Evolutionary conservation across 257 asterid species (phyloP).

Genomic region (Capsicum chinense): DNA sequence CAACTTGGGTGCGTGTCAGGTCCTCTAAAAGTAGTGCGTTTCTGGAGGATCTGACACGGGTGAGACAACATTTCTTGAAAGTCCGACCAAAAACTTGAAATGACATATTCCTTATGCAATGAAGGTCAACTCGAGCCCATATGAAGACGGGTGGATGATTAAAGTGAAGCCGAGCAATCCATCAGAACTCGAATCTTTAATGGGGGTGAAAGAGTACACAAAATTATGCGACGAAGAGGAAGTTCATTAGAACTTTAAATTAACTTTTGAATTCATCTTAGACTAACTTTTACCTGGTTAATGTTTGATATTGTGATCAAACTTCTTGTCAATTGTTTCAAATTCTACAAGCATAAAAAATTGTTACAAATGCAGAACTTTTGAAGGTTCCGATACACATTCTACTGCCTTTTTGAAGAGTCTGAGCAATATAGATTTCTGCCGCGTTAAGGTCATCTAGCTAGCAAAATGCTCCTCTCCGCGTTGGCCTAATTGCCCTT

Average conservation of each 20-base stretch:
- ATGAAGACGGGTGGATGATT: slow-evolving; percentile 95
- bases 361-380: background rate
- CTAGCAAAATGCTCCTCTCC: background rate
- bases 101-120: background rate
- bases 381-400: background rate
- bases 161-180: slow-evolving; percentile 79
- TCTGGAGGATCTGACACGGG: background rate
- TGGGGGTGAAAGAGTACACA: slow-evolving; percentile 75
- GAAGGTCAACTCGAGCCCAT: slow-evolving; percentile 82
- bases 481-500: background rate
- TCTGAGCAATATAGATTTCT: background rate
- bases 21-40: background rate
- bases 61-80: background rate
- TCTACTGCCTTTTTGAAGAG: background rate
- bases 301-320: background rate
- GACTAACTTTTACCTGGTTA: slow-evolving; percentile 32
- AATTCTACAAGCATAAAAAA: background rate
- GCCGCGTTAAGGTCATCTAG: background rate
- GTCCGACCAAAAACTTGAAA: background rate
- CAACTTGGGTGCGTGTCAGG: background rate
- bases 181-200: slow-evolving; percentile 62
- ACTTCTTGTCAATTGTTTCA: slow-evolving; percentile 5
- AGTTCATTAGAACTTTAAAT: slow-evolving; percentile 44
- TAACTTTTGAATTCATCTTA: slow-evolving; percentile 25
- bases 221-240: slow-evolving; percentile 93